Percentiles rank a stretch among this genome's conserved stretches.
These are phyloP conservation scores for Termitomyces sp. DNA, from an alignment of 768 basidiomycete species.

Conservation along the genomic window DNA sequence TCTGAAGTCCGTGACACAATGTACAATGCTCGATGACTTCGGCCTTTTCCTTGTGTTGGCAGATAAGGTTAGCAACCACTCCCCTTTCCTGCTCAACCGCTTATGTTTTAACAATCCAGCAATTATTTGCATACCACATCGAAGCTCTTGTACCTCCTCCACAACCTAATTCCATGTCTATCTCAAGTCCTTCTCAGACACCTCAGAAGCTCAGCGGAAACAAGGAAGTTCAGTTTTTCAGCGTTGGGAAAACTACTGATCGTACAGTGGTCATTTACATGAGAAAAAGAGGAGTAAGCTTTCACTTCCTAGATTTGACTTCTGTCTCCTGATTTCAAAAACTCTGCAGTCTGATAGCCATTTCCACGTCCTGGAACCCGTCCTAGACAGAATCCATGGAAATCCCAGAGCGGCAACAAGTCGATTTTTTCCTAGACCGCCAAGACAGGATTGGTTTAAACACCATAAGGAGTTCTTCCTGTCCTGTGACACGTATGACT, in stretches of 20 bases:
- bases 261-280: conserved; percentile 93
- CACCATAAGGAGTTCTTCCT: conserved; percentile 86
- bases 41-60: conserved; percentile 95
- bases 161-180: conserved; percentile 54
- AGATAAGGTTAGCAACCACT: conserved; percentile 66
- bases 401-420: conserved; percentile 58
- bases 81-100: background rate
- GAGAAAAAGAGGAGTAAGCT: conserved; percentile 79
- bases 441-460: conserved; percentile 89
- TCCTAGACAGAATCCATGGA: conserved; percentile 81
- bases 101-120: conserved; percentile 32
- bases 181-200: conserved; percentile 64
- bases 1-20: conserved; percentile 87
- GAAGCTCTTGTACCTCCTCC: conserved; percentile 93
- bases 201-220: conserved; percentile 88
- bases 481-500: conserved; percentile 79
- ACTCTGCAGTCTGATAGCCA: conserved; percentile 64
- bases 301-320: conserved; percentile 29
- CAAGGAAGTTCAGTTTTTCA: conserved; percentile 94
- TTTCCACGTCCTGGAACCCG: conserved; percentile 92
- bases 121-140: conserved; percentile 89
- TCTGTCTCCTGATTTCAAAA: background rate
- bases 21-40: conserved; percentile 93
- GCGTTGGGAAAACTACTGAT: conserved; percentile 80
- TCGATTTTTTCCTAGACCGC: conserved; percentile 56